Percentiles rank a stretch among this genome's conserved stretches.
Conservation (phyloP, 2,329 filamentous ascomycete genomes). For the Trichoderma breve region DNA sequence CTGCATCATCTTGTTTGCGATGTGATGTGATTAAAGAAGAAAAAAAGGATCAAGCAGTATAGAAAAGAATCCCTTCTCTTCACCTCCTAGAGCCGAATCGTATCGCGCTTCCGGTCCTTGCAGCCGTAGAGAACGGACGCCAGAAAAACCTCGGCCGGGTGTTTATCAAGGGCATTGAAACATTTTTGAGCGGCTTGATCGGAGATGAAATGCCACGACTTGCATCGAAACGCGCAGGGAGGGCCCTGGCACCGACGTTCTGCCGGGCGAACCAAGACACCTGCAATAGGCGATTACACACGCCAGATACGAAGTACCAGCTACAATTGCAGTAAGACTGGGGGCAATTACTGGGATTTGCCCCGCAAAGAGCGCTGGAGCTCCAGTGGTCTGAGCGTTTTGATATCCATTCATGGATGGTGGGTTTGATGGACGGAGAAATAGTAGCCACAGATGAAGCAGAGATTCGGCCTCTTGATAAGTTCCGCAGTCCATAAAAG, state of each 20-base stretch:
- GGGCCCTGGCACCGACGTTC: constrained; percentile 17
- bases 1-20: neutral
- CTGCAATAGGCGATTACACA: neutral
- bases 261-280: constrained; percentile 16
- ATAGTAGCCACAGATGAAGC: neutral
- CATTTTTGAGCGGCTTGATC: constrained; percentile 17
- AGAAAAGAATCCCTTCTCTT: neutral
- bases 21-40: neutral
- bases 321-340: neutral
- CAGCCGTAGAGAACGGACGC: constrained; percentile 2
- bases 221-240: neutral
- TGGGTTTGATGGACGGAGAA: neutral
- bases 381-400: neutral
- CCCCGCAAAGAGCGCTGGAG: constrained; percentile 10
- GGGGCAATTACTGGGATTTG: neutral
- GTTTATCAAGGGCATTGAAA: constrained; percentile 1
- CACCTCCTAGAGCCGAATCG: neutral
- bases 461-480: neutral
- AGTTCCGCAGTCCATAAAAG: neutral
- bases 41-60: neutral
- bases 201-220: constrained; percentile 19
- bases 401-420: neutral
- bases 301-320: neutral
- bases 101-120: neutral
- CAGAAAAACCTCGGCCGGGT: constrained; percentile 8